Evolutionary conservation across 371 early-diverging fungal species (phyloP).

Genomic region (Conidiobolus incongruus): DNA sequence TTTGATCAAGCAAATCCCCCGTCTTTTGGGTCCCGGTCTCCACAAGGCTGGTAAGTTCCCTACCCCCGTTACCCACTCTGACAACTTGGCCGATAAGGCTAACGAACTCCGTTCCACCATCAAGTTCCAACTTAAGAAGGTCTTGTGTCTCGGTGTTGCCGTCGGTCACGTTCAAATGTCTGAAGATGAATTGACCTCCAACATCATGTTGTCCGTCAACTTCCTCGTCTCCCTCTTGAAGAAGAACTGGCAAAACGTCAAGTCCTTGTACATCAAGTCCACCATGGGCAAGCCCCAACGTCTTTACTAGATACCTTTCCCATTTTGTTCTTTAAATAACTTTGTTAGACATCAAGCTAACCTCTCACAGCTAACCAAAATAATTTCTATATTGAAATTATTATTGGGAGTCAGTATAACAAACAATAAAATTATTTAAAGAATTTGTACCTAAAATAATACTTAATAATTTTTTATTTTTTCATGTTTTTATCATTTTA

Average conservation of each 20-base stretch:
- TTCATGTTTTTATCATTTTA: no score
- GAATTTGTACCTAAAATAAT: no score
- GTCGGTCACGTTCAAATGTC: slow-evolving; percentile 93
- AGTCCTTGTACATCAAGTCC: slow-evolving; percentile 94
- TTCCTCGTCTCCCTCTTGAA: slow-evolving; percentile 94
- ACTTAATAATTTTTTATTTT: no score
- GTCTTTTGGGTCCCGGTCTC: slow-evolving; percentile 94
- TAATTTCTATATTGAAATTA: neutral
- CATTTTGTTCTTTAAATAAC: no score
- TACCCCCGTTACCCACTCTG: slow-evolving; percentile 85
- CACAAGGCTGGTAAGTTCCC: slow-evolving; percentile 96
- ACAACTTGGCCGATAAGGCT: slow-evolving; percentile 76
- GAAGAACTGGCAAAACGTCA: slow-evolving; percentile 99
- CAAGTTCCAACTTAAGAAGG: slow-evolving; percentile 99
- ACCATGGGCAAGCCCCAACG: slow-evolving; percentile 91
- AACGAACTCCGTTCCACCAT: slow-evolving; percentile 92
- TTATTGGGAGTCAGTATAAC: slow-evolving; percentile 5
- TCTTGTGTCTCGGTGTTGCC: slow-evolving; percentile 93
- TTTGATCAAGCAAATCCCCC: slow-evolving; percentile 96
- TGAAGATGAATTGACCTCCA: slow-evolving; percentile 85
- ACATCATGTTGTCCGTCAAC: slow-evolving; percentile 96
- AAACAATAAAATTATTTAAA: neutral
- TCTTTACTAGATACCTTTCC: slow-evolving; percentile 57
- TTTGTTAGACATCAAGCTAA: neutral
- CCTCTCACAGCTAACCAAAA: slow-evolving; percentile 3